phyloP scores from a whole-genome alignment of 2,329 filamentous ascomycete genomes.

The Lasiodiplodia hormozganensis region DNA sequence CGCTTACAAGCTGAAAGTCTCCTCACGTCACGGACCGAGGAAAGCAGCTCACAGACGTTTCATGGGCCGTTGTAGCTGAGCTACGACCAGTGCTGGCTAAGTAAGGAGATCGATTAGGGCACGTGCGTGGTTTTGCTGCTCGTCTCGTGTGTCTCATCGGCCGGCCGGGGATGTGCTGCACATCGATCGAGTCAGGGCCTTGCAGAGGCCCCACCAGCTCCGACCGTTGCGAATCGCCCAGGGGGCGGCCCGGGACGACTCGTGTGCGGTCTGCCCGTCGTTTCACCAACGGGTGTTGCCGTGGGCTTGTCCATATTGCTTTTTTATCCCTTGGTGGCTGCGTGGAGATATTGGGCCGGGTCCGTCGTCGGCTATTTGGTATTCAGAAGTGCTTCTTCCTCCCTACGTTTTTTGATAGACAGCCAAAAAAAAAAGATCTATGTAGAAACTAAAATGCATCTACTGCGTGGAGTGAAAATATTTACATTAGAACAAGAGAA shows the following conservation, averaged over 20 bases:
- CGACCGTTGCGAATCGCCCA: neutral
- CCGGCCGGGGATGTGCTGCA: neutral
- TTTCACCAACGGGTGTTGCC: slow-evolving; percentile 1
- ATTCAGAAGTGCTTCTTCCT: neutral
- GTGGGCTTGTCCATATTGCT: neutral
- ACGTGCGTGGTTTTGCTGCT: neutral
- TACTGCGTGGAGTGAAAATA: neutral
- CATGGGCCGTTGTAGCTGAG: too few relatives aligned
- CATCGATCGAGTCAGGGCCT: slow-evolving; percentile 23
- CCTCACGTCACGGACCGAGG: too few relatives aligned
- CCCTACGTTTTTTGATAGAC: too few relatives aligned
- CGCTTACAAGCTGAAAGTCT: too few relatives aligned
- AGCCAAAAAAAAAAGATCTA: neutral
- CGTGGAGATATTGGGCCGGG: neutral
- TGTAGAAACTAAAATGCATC: neutral
- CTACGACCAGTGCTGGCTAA: neutral
- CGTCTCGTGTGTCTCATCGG: neutral
- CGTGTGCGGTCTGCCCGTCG: neutral
- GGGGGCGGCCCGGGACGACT: neutral
- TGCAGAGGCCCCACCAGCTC: neutral
- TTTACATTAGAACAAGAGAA: neutral
- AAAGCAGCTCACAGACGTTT: too few relatives aligned
- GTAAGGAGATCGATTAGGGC: neutral
- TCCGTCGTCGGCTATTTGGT: slow-evolving; percentile 3
- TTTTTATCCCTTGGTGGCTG: neutral